Evolutionary conservation across 495 filamentous ascomycete species (phyloP).

Genomic region (Penicillium chermesinum): DNA sequence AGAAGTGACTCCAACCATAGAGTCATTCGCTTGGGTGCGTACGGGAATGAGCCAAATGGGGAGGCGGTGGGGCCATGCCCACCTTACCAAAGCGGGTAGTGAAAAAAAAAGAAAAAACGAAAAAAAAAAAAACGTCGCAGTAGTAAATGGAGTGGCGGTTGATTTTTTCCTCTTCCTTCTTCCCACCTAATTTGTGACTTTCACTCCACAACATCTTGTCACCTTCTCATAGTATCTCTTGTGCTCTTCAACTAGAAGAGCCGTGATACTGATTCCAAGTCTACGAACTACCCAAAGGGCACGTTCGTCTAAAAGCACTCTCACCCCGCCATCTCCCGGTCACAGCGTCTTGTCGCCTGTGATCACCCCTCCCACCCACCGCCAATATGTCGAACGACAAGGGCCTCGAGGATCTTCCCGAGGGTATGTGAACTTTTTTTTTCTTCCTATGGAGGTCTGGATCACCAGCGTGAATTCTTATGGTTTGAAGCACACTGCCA

Average conservation of each 20-base stretch:
- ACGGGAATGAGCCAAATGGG: slow-evolving; percentile 2
- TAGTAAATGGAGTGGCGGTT: slow-evolving; percentile 24
- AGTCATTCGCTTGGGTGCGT: slow-evolving; percentile 13
- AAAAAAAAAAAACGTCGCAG: slow-evolving; percentile 42
- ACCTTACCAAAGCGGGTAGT: not conserved
- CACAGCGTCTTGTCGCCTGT: slow-evolving; percentile 60
- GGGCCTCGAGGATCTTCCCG: slow-evolving; percentile 92
- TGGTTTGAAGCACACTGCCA: not conserved
- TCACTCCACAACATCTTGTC: slow-evolving; percentile 27
- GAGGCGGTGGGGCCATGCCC: slow-evolving; percentile 17
- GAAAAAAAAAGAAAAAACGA: slow-evolving; percentile 1
- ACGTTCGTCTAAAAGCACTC: slow-evolving; percentile 33
- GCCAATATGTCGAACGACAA: slow-evolving; percentile 94
- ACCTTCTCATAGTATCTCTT: slow-evolving; percentile 18
- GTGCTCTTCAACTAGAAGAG: slow-evolving; percentile 21
- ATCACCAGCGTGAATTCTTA: not conserved
- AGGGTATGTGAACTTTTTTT: slow-evolving; percentile 55
- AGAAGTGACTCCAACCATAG: not conserved
- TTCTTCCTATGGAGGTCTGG: not conserved
- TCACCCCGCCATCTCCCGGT: slow-evolving; percentile 43
- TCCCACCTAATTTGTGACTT: slow-evolving; percentile 31
- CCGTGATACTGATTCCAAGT: slow-evolving; percentile 37
- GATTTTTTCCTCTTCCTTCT: slow-evolving; percentile 30
- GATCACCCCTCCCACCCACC: slow-evolving; percentile 56
- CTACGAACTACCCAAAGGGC: slow-evolving; percentile 26